Evolutionary conservation across 495 filamentous ascomycete species (phyloP).

Genomic region (Aspergillus carlsbadensis): DNA sequence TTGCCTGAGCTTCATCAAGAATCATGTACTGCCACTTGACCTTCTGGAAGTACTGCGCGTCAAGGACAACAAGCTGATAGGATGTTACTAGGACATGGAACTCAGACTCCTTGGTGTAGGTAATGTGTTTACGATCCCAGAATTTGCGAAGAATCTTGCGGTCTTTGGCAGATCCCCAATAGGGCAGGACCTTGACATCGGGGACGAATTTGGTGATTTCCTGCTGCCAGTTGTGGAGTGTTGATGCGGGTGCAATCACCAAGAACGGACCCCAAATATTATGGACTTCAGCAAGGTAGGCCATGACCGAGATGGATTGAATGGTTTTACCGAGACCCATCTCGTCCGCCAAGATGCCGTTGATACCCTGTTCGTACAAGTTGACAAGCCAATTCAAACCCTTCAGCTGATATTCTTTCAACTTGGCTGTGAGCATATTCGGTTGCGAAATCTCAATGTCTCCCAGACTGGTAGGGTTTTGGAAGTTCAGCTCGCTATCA

Average conservation of each 20-base stretch:
- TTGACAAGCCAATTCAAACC: constrained; percentile 99
- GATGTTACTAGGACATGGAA: constrained; percentile 97
- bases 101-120: constrained; percentile 85
- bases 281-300: constrained; percentile 93
- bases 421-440: constrained; percentile 85
- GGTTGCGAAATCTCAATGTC: constrained; percentile 93
- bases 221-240: constrained; percentile 98
- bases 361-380: constrained; percentile 98
- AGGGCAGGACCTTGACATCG: constrained; percentile 88
- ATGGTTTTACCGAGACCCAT: constrained; percentile 99
- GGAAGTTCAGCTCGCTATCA: constrained; percentile 98
- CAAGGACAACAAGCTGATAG: constrained; percentile 94
- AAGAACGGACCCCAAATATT: constrained; percentile 99
- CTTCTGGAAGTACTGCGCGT: constrained; percentile 96
- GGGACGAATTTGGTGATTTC: constrained; percentile 95
- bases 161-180: constrained; percentile 94
- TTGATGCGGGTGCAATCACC: constrained; percentile 94
- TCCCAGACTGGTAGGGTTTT: constrained; percentile 93
- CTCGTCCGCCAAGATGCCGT: constrained; percentile 97
- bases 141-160: constrained; percentile 96
- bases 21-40: constrained; percentile 99
- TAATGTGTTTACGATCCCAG: constrained; percentile 97
- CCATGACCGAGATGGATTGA: constrained; percentile 99
- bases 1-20: constrained; percentile 95
- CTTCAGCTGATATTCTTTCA: constrained; percentile 99